A percentile compares a stretch with the other conserved stretches of the same genome.
phyloP scores from a whole-genome alignment of 768 basidiomycete genomes.

The Pisolithus microcarpus region DNA sequence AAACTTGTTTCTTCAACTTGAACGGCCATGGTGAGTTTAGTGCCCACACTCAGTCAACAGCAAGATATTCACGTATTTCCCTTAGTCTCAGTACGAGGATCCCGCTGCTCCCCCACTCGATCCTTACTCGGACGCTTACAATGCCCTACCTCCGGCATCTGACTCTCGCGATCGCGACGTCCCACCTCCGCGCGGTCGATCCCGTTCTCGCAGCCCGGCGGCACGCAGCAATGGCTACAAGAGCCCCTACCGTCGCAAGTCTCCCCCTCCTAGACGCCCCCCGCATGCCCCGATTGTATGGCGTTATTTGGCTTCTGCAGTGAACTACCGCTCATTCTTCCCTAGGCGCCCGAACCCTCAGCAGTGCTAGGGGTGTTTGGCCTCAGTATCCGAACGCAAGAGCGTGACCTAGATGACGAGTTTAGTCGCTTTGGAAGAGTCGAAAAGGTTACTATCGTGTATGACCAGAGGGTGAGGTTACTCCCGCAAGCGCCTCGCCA shows the following conservation, averaged over 20 bases:
- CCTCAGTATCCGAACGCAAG: conserved; percentile 89
- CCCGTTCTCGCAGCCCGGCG: conserved; percentile 64
- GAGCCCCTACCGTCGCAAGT: conserved; percentile 55
- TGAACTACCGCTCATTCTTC: conserved; percentile 33
- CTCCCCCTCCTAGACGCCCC: conserved; percentile 56
- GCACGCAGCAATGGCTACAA: conserved; percentile 45
- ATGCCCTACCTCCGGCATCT: conserved; percentile 45
- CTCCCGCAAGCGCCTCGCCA: conserved; percentile 6
- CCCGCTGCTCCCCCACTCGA: conserved; percentile 52
- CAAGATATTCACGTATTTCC: conserved; percentile 6
- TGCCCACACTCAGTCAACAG: conserved; percentile 5
- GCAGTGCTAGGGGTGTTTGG: conserved; percentile 96
- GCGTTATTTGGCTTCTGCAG: conserved; percentile 18
- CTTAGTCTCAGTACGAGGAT: conserved; percentile 56
- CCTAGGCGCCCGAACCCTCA: conserved; percentile 80
- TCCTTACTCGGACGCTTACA: conserved; percentile 80
- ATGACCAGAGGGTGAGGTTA: conserved; percentile 81
- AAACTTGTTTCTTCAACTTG: conserved; percentile 36
- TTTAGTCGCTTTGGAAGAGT: conserved; percentile 85
- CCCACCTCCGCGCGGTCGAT: conserved; percentile 54
- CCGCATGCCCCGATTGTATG: conserved; percentile 70
- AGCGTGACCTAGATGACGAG: conserved; percentile 91
- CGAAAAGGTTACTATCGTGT: conserved; percentile 94
- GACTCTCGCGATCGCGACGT: conserved; percentile 49
- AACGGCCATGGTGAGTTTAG: conserved; percentile 67